Evolutionary conservation across 768 basidiomycete species (phyloP), one percentile per base, ranked within the genome.

Genomic region (Collybia mongolica): DNA sequence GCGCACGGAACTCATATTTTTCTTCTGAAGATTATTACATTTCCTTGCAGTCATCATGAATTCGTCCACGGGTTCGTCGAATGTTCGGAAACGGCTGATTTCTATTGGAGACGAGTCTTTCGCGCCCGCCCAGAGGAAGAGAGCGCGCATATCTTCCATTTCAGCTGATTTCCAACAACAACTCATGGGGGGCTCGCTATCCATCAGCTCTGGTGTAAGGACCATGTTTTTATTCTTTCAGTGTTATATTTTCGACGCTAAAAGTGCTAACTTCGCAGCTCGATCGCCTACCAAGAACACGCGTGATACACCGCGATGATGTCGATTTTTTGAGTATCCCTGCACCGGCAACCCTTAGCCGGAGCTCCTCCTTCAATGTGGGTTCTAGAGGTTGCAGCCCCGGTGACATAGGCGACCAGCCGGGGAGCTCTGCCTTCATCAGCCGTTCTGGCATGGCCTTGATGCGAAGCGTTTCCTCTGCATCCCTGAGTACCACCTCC

Each of bases 391-490:
- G 61, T 20, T 55, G 59, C 22, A 64, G 63, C 42, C 63, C 63
- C 20, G 58, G 58, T 17, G 60, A 55, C 11, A 46, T 56, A 36
- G 56, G 54, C 22, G 55, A 56, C 39, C 54, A 52, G 28, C 54
- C 58, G 17, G 57, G 60, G 17, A 55, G 61, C 24, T 58, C 59
- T 35, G 56, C 60, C 3, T 61, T 59, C 40, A 66, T 65, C 48
- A 56, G 59, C 42, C 57, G 58, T 28, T 59, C 58, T 26, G 63
- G 63, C 3, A 57, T 66, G 57, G 65, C 60, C 18, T 57, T 71
- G 23, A 67, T 69, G 58, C 59, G 69, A 36, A 68, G 65, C 53
- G 60, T 63, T 24, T 70, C 70, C 1, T 63, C 63, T 1, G 63
- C 66, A 3, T 69, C 70, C 5, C 53, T 70, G 12, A 54, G 54